phyloP scores from a whole-genome alignment of 495 filamentous ascomycete species.

The Pseudevernia furfuracea region DNA sequence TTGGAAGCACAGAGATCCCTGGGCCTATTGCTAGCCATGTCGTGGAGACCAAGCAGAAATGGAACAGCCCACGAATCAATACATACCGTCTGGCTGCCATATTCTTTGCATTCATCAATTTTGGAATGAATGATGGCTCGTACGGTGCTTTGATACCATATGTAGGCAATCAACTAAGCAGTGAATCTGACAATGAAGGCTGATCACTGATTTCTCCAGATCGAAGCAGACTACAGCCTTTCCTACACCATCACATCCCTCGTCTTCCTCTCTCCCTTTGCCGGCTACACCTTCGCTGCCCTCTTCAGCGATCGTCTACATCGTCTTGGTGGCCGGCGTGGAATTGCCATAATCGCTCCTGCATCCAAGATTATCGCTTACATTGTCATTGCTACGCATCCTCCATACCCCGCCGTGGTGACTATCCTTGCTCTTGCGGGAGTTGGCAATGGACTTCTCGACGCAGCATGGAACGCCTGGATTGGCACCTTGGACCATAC shows the following conservation, averaged over 20 bases:
- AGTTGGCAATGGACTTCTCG: slow-evolving; percentile 55
- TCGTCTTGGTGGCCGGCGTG: slow-evolving; percentile 58
- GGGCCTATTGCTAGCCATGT: neutral
- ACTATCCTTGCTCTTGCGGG: slow-evolving; percentile 52
- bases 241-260: slow-evolving; percentile 54
- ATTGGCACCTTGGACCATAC: slow-evolving; percentile 56
- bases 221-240: slow-evolving; percentile 52
- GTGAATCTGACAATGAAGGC: neutral
- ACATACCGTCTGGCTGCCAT: slow-evolving; percentile 55
- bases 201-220: slow-evolving; percentile 29
- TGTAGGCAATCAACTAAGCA: slow-evolving; percentile 30
- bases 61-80: slow-evolving; percentile 66
- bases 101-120: slow-evolving; percentile 67
- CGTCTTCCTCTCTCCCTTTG: slow-evolving; percentile 54
- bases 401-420: slow-evolving; percentile 53
- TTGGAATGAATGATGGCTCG: slow-evolving; percentile 77
- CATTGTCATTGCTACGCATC: slow-evolving; percentile 50
- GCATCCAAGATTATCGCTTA: slow-evolving; percentile 57
- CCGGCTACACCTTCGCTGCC: slow-evolving; percentile 50
- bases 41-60: slow-evolving; percentile 38
- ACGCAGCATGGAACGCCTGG: slow-evolving; percentile 61
- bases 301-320: slow-evolving; percentile 54
- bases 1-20: neutral
- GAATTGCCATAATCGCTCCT: slow-evolving; percentile 62
- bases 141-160: slow-evolving; percentile 65